A percentile compares a stretch with the other conserved stretches of the same genome.
Conservation (phyloP, 352 stramenopile species). For the Phytophthora aleatoria region DNA sequence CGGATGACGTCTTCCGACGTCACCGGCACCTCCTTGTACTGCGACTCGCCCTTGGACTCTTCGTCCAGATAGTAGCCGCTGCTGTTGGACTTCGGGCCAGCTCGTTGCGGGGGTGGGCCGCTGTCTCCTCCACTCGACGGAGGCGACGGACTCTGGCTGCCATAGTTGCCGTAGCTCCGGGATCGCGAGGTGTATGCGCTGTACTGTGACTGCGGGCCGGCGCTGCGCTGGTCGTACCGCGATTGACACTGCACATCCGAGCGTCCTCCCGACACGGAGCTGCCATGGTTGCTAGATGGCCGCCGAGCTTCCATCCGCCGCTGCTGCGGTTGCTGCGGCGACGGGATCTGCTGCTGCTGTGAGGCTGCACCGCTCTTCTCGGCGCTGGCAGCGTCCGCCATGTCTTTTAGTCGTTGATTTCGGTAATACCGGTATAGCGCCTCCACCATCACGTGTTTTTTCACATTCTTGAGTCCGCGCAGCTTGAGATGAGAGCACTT, state of each 20-base stretch:
- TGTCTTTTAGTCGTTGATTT: conserved; percentile 62
- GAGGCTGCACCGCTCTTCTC: conserved; percentile 5
- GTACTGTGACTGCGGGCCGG: conserved; percentile 18
- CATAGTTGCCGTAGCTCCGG: conserved; percentile 34
- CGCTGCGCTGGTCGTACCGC: conserved; percentile 31
- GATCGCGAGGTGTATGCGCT: conserved; percentile 22
- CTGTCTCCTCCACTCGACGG: conserved; percentile 41
- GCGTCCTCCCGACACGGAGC: conserved; percentile 14
- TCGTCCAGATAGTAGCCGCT: conserved; percentile 39
- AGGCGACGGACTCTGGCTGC: conserved; percentile 37
- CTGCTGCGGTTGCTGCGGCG: conserved; percentile 13
- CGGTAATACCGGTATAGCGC: conserved; percentile 81
- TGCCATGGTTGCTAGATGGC: conserved; percentile 15
- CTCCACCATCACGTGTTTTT: conserved; percentile 88
- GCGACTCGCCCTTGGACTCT: conserved; percentile 40
- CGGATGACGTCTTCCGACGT: conserved; percentile 79
- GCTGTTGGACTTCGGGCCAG: conserved; percentile 11
- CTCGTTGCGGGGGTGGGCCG: conserved; percentile 14
- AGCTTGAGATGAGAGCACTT: conserved; percentile 85
- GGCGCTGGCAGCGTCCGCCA: conserved; percentile 20
- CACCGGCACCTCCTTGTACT: conserved; percentile 65
- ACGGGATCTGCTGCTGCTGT: conserved; percentile 18
- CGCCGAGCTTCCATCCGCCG: conserved; percentile 20
- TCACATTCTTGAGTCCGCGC: conserved; percentile 82
- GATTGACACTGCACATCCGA: conserved; percentile 30